Base-by-base conservation (phyloP, 1,139 yeast genomes). In the Nakaseomyces uthaithaninus region DNA sequence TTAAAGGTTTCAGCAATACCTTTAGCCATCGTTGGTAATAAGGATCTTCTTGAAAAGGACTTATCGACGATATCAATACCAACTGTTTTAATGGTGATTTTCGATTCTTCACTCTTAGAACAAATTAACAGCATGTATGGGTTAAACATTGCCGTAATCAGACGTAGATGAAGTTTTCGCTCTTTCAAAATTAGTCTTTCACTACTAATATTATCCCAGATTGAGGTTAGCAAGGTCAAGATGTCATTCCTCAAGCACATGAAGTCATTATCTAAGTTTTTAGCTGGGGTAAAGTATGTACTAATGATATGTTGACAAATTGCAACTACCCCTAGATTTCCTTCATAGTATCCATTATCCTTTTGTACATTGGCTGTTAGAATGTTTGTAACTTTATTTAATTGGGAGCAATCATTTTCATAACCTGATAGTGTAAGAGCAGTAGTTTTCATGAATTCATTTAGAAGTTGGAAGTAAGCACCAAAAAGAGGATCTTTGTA, bases 101-200 rank as follows among this genome's bases (percentile, higher is more conserved):
- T 55, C 2, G 67, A 35, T 0, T 35, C 38, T 5, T 24, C 27
- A 14, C 33, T 28, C 10, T 44, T 48, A 22, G 64, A 56, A 6
- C 62, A 53, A 17, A 50, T 50, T 1, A 65, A 52, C 33, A 71
- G 42, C 12, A 71, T 34, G 1, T 45, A 46, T 2, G 59, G 51
- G 47, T 64, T 53, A 39, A 69, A 69, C 3, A 79, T 42, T 0
- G 75, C 53, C 12, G 69, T 64, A 20, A 86, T 76, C 24, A 81
- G 65, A 0, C 57, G 46, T 14, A 74, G 54, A 48, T 86, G 95
- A 30, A 85, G 65, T 9, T 68, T 69, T 42, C 77, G 72, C 49
- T 85, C 93, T 42, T 73, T 73, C 41, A 85, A 66, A 36, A 79
- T 74, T 40, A 86, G 65, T 42, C 94, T 66, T 9, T 77, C 79